Evolutionary conservation across 805 yeast genomes (phyloP), one percentile per base, ranked within the genome.

Genomic region (Phaffomyces antillensis): DNA sequence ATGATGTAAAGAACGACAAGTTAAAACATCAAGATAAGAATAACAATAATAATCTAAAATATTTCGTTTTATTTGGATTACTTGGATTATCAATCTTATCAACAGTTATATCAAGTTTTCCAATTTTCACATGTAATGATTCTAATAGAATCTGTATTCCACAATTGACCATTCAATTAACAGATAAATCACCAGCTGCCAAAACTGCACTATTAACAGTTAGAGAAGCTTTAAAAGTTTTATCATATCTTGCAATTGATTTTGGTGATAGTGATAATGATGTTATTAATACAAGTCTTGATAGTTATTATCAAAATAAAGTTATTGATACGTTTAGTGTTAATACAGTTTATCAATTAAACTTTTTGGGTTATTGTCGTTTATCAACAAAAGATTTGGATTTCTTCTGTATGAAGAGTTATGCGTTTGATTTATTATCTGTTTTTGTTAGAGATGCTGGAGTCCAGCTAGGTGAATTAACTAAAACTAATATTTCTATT

Each of bases 391-490:
- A 55, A 15, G 45, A 45, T 32, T 43, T 43, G 3, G 45, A 42
- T 1, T 35, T 39, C 7, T 57, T 49, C 52, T 68, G 79, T 49
- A 55, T 64, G 49, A 54, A 52, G 10, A 65, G 70, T 41, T 55
- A 60, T 41, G 80, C 79, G 1, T 56, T 75, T 44, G 81, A 78
- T 54, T 52, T 76, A 15, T 59, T 73, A 9, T 63, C 75, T 8
- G 71, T 72, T 13, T 58, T 76, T 15, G 64, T 76, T 11, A 64
- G 71, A 45, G 83, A 78, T 57, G 66, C 79, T 12, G 79, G 77
- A 5, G 61, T 60, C 3, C 77, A 72, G 49, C 58, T 74, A 36
- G 73, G 70, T 10, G 55, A 57, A 24, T 56, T 70, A 24, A 67
- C 78, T 5, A 62, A 63, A 40, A 65, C 71, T 7, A 65, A 72